Evolutionary conservation across 2,329 filamentous ascomycete species (phyloP).

Genomic region (Fusarium tuaranense): DNA sequence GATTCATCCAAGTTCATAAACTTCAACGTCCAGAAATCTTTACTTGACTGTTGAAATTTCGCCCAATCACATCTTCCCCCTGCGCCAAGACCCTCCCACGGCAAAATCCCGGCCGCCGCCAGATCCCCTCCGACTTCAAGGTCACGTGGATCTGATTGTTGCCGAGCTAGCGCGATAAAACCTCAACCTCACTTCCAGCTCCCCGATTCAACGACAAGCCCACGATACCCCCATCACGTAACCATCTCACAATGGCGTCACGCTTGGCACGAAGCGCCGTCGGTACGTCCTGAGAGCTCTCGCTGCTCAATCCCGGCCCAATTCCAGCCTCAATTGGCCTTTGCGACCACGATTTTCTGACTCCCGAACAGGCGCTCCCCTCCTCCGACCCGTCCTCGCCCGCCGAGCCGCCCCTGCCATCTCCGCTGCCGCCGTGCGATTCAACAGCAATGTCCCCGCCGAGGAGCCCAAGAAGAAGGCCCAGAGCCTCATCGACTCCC

Average conservation of each 20-base stretch:
- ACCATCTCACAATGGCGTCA: constrained; percentile 90
- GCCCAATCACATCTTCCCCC: constrained; percentile 43
- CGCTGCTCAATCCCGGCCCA: constrained; percentile 19
- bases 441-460: constrained; percentile 80
- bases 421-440: constrained; percentile 75
- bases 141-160: constrained; percentile 54
- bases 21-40: constrained; percentile 47
- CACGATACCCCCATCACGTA: constrained; percentile 64
- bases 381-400: constrained; percentile 85
- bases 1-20: constrained; percentile 34
- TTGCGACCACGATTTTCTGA: constrained; percentile 37
- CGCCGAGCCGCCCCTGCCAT: constrained; percentile 81
- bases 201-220: constrained; percentile 59
- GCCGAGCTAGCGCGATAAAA: constrained; percentile 62
- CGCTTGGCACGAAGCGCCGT: constrained; percentile 95
- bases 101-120: constrained; percentile 45
- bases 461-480: constrained; percentile 97
- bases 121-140: constrained; percentile 31
- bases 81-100: constrained; percentile 17
- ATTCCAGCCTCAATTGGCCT: constrained; percentile 45
- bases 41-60: constrained; percentile 41
- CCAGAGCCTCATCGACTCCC: constrained; percentile 91
- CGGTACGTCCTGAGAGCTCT: constrained; percentile 71
- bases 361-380: constrained; percentile 78
- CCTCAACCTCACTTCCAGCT: constrained; percentile 61